phyloP scores from a whole-genome alignment of 176 grass and related monocot genomes.

The Avena insularis region DNA sequence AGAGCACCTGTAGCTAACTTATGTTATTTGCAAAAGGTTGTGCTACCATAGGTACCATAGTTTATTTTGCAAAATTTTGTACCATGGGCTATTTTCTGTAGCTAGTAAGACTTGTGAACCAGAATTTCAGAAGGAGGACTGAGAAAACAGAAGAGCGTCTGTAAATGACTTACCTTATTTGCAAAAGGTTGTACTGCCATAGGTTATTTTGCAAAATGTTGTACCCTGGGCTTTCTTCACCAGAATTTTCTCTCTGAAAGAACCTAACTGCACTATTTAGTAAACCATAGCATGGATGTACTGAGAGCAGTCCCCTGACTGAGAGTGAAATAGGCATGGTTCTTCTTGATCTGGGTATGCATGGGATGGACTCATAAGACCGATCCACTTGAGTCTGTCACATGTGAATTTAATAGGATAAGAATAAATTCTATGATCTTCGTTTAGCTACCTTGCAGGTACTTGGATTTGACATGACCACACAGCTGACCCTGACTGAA shows the following conservation, averaged over 20 bases:
- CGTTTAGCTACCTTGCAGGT: too few species aligned
- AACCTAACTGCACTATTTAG: neutral
- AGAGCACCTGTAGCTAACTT: too few species aligned
- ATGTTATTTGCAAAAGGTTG: too few species aligned
- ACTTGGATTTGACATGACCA: neutral
- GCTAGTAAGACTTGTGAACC: neutral
- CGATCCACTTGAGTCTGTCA: neutral
- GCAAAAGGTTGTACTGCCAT: too few species aligned
- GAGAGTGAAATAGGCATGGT: too few species aligned
- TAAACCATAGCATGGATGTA: neutral
- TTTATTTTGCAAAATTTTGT: too few species aligned
- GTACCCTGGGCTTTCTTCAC: neutral
- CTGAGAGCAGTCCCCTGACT: neutral
- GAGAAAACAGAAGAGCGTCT: too few species aligned
- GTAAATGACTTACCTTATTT: too few species aligned
- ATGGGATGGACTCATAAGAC: neutral
- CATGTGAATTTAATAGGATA: neutral
- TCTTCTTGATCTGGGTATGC: neutral
- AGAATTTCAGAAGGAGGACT: too few species aligned
- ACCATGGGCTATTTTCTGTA: neutral
- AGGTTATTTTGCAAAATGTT: too few species aligned
- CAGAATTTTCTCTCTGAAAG: too few species aligned
- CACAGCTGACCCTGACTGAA: neutral
- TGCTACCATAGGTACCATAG: too few species aligned
- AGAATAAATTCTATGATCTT: neutral